phyloP scores from a whole-genome alignment of 306 rosid species.

The Prunus fruticosa region DNA sequence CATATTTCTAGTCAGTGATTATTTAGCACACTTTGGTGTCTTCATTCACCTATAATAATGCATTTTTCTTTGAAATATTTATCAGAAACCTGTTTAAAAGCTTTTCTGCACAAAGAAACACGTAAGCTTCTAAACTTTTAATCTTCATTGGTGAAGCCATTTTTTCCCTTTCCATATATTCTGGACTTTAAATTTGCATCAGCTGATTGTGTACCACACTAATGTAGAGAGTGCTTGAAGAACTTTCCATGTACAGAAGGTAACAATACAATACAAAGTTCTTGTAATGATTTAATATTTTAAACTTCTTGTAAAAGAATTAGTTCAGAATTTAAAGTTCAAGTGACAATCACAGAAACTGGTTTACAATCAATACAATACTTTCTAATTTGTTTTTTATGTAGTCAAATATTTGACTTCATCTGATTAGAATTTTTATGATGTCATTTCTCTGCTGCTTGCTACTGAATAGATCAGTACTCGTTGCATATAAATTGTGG shows the following conservation, averaged over 20 bases:
- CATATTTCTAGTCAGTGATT: neutral
- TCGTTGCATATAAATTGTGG: conserved; percentile 61
- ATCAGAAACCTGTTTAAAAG: conserved; percentile 23
- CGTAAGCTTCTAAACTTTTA: conserved; percentile 13
- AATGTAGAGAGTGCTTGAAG: neutral
- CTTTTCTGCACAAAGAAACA: neutral
- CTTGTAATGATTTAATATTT: no score
- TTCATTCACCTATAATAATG: neutral
- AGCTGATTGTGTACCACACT: neutral
- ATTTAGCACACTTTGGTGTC: neutral
- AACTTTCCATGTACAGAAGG: conserved; percentile 16
- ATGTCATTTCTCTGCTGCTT: neutral
- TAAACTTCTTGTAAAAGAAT: no score
- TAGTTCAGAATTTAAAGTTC: no score
- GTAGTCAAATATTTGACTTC: neutral
- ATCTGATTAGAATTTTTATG: neutral
- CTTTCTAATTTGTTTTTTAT: neutral
- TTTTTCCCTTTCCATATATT: neutral
- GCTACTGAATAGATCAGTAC: conserved; percentile 6
- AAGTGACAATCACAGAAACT: no score
- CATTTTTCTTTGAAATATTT: neutral
- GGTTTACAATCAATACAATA: no score
- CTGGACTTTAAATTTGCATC: neutral
- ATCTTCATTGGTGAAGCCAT: neutral
- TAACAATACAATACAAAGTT: neutral